Evolutionary conservation across 2,329 filamentous ascomycete genomes (phyloP), one percentile per base, ranked within the genome.

Genomic region (Monosporascus sp.): DNA sequence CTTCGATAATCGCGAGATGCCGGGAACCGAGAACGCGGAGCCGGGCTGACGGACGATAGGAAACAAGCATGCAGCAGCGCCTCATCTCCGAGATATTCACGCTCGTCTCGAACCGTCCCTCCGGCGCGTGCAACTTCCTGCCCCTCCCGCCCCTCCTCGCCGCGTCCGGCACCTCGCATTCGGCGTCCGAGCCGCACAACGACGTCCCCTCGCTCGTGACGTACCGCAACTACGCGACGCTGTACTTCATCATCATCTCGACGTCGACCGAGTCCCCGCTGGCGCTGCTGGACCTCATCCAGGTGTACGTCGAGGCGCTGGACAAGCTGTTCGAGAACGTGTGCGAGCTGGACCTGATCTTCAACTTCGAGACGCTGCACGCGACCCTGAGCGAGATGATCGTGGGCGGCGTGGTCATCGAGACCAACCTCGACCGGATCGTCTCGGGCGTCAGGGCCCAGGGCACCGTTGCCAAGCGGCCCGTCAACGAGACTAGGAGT

Each of bases 241-340:
- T 99, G 57, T 97, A 95, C 75, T 99, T 99, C 77, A 99, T 99
- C 72, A 79, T 99, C 69, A 99, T 99, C 66, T 94, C 88, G 37
- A 99, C 95, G 5, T 91, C 91, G 5, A 97, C 94, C 55, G 94
- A 99, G 73, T 96, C 91, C 1, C 94, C 94, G 1, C 86, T 99
- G 3, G 94, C 94, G 1, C 81, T 99, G 24, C 91, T 99, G 57
- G 94, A 99, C 71, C 77, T 99, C 51, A 97, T 99, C 60, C 94
- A 99, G 73, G 94, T 99, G 55, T 99, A 97, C 65, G 94, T 99
- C 58, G 94, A 99, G 73, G 87, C 93, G 1, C 81, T 99, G 37
- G 94, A 99, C 71, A 85, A 91, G 59, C 79, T 99, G 41, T 99
- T 99, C 68, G 94, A 97, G 74, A 97, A 99, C 69, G 94, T 99